These are phyloP conservation scores for Xenoacremonium recifei DNA, from an alignment of 2,329 filamentous ascomycete genomes.

Conservation along the genomic window DNA sequence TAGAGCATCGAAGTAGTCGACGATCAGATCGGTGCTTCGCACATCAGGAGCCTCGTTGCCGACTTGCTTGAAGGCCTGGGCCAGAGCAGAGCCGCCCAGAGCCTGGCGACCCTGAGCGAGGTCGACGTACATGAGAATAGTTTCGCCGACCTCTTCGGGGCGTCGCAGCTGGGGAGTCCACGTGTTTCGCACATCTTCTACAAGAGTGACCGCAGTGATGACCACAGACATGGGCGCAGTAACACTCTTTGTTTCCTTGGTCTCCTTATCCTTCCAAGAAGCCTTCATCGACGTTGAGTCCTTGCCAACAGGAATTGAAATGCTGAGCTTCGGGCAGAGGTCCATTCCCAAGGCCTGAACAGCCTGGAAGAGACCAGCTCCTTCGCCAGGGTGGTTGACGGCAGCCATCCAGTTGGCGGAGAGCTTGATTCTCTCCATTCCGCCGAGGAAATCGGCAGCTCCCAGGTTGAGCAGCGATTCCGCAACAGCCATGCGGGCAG, in stretches of 20 bases:
- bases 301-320: conserved; percentile 95
- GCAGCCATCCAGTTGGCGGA: conserved; percentile 99
- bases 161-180: conserved; percentile 91
- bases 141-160: conserved; percentile 84
- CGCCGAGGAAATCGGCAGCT: conserved; percentile 65
- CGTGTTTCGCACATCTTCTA: conserved; percentile 77
- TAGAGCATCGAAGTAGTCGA: conserved; percentile 89
- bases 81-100: conserved; percentile 86
- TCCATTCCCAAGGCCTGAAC: conserved; percentile 92
- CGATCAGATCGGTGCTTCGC: conserved; percentile 74
- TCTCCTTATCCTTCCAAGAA: conserved; percentile 76
- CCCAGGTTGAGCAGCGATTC: conserved; percentile 93
- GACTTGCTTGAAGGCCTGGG: conserved; percentile 83
- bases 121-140: conserved; percentile 86
- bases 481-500: conserved; percentile 92
- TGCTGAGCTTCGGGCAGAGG: conserved; percentile 82
- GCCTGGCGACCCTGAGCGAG: conserved; percentile 77
- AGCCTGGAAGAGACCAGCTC: conserved; percentile 87
- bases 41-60: conserved; percentile 86
- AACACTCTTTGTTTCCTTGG: conserved; percentile 73
- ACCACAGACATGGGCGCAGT: conserved; percentile 89
- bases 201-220: conserved; percentile 85
- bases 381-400: conserved; percentile 89
- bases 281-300: conserved; percentile 99
- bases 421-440: conserved; percentile 76